Evolutionary conservation across 179 eudicot genomes (phyloP).

Genomic region (Drosera spatulata): DNA sequence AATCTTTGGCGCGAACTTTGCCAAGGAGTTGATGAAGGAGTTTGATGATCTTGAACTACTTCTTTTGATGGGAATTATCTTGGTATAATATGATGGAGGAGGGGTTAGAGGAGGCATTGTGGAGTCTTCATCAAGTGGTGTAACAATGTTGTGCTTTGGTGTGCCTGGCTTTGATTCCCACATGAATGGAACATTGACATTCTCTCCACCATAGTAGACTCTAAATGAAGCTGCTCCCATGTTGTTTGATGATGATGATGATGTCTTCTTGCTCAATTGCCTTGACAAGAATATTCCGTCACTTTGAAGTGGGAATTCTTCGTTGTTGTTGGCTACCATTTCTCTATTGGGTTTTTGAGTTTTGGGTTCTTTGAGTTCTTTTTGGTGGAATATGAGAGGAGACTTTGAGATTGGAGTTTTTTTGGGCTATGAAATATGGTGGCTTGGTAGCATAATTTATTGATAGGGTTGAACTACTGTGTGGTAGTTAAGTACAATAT

Average conservation of each 20-base stretch:
- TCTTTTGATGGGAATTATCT: not conserved
- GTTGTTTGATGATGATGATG: too few species aligned
- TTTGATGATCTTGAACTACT: not conserved
- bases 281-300: slow-evolving; percentile 17
- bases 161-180: slow-evolving; percentile 38
- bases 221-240: slow-evolving; percentile 13
- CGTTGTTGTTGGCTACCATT: not conserved
- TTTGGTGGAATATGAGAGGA: too few species aligned
- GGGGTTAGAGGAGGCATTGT: slow-evolving; percentile 11
- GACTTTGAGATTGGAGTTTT: too few species aligned
- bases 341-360: not conserved
- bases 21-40: not conserved
- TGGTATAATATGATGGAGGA: slow-evolving; percentile 9
- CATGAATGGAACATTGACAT: slow-evolving; percentile 19
- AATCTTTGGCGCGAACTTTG: not conserved
- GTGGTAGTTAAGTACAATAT: too few species aligned
- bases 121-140: not conserved
- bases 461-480: too few species aligned
- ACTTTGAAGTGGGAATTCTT: slow-evolving; percentile 8
- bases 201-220: slow-evolving; percentile 16
- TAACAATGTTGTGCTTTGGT: slow-evolving; percentile 13
- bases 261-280: not conserved
- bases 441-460: too few species aligned
- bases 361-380: not conserved
- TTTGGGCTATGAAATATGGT: too few species aligned